Base-by-base conservation (phyloP, 108 stramenopile species). In the Nannochloropsis gaditana region DNA sequence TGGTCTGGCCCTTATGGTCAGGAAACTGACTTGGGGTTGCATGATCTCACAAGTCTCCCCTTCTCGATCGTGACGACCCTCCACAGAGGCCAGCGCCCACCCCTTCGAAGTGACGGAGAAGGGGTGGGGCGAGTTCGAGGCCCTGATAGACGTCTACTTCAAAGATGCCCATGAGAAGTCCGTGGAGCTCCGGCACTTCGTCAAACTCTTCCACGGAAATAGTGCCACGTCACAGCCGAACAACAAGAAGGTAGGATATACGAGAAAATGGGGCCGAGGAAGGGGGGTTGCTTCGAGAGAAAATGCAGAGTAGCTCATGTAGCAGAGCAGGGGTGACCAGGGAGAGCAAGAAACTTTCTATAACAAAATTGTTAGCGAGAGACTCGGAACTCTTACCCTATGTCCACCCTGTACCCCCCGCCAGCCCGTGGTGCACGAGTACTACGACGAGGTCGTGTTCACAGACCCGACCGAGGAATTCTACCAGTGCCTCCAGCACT, bases 91-190 rank as follows among this genome's bases (percentile, higher is more conserved):
- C 9, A 83, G 45, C 17, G 79, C 82, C 42, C 82, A 88, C 19
- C 91, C 91, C 4, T 91, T 89, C 86, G 87, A 91, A 43, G 88
- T 91, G n/a, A 97, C 96, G 5, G 97, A 99, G 87, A 93, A 90
- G 84, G 98, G 98, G 45, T 99, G 98, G 98, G 98, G 98, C 21
- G 98, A 99, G 89, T 99, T 99, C 89, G 97, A 99, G 90, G 96
- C 96, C 2, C 92, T 92, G 83, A 95, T 99, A 43, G 90, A 94
- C 15, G 93, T 99, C 80, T 88, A 93, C 82, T 97, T 97, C 93
- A 93, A 88, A 79, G 96, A 96, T 89, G 88, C 93, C 43, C 84
- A 90, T 9, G 96, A 97, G 45, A 45, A 59, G 11, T 45, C 85
- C 21, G 82, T 85, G 8, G 87, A 94, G 90, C n/a, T 95, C 9